Percentiles rank a stretch among this genome's conserved stretches.
Evolutionary conservation across 2,329 filamentous ascomycete genomes (phyloP).

Genomic region (Clonostachys rosea): DNA sequence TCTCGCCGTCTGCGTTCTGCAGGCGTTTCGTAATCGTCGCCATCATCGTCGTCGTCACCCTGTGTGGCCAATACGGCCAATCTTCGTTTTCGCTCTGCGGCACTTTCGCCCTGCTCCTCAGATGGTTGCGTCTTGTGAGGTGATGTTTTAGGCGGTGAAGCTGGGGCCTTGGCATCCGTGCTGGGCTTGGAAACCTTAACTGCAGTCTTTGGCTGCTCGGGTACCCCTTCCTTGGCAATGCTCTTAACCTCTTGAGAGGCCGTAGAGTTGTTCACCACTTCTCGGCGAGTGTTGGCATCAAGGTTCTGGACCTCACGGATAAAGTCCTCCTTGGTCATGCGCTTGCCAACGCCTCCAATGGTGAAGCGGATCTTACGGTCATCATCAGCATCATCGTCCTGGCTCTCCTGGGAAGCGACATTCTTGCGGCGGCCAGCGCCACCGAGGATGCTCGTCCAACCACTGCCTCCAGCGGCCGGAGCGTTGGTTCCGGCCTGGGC

Average conservation of each 20-base stretch:
- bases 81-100: conserved; percentile 63
- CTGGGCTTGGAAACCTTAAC: conserved; percentile 11
- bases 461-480: conserved; percentile 16
- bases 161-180: conserved; percentile 5
- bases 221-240: conserved; percentile 35
- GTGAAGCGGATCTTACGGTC: conserved; percentile 73
- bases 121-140: conserved; percentile 8
- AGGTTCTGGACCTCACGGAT: conserved; percentile 69
- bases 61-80: conserved; percentile 45
- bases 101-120: conserved; percentile 51
- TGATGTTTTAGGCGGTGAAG: conserved; percentile 9
- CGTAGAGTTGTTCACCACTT: conserved; percentile 46
- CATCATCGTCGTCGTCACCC: conserved; percentile 27
- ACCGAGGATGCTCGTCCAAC: conserved; percentile 47
- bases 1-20: conserved; percentile 71
- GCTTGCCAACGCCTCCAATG: conserved; percentile 64
- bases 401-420: conserved; percentile 11
- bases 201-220: background rate
- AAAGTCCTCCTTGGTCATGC: conserved; percentile 79
- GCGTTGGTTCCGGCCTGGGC: conserved; percentile 14
- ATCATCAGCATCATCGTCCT: conserved; percentile 46
- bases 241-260: conserved; percentile 43
- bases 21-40: conserved; percentile 60
- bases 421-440: conserved; percentile 33
- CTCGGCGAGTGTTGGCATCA: conserved; percentile 58